These are phyloP conservation scores for Lathyrus sativus DNA, from an alignment of 306 rosid genomes.

Conservation along the genomic window DNA sequence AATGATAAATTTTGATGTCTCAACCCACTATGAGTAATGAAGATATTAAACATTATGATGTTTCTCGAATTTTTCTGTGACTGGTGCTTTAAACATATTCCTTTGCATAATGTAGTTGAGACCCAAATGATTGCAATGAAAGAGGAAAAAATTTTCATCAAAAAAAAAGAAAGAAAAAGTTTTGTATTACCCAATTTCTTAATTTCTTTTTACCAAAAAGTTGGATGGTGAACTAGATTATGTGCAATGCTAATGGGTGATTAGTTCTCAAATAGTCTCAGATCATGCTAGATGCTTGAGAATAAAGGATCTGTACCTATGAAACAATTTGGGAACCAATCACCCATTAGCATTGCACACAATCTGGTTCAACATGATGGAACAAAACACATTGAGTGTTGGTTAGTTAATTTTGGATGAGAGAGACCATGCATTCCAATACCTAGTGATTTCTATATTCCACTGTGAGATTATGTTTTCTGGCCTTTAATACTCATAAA, in stretches of 20 bases:
- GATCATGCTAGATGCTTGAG: constrained; percentile 2
- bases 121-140: background rate
- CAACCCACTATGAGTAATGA: background rate
- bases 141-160: background rate
- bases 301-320: background rate
- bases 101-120: background rate
- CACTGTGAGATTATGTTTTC: background rate
- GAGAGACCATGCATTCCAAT: background rate
- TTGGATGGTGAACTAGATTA: too few species aligned
- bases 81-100: background rate
- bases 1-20: background rate
- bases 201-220: background rate
- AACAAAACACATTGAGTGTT: background rate
- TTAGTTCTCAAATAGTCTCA: too few species aligned
- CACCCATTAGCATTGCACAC: background rate
- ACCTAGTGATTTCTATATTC: background rate
- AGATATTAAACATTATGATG: background rate
- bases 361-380: background rate
- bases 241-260: too few species aligned
- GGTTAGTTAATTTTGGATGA: background rate
- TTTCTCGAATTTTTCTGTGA: background rate
- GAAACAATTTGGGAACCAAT: background rate
- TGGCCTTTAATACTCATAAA: background rate
- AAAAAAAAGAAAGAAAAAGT: background rate
- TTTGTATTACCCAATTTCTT: background rate